A percentile compares a stretch with the other conserved stretches of the same genome.
Evolutionary conservation across 805 yeast genomes (phyloP).

Genomic region (Citeromyces matritensis): DNA sequence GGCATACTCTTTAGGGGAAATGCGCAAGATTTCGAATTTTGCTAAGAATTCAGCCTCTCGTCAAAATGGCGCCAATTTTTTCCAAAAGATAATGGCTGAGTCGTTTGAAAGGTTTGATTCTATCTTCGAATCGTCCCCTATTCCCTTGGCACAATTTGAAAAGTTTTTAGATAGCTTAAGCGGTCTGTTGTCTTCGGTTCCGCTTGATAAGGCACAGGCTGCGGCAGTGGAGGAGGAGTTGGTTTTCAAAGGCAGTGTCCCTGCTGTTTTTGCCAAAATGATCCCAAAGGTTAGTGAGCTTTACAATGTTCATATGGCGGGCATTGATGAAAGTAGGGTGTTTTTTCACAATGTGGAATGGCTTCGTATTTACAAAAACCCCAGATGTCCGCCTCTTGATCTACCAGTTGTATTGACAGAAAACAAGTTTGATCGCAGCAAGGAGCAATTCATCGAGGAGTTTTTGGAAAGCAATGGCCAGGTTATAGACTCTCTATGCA

Average conservation of each 20-base stretch:
- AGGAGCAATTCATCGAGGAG: constrained; percentile 6
- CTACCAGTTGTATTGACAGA: neutral
- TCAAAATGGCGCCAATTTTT: neutral
- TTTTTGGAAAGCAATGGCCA: constrained; percentile 11
- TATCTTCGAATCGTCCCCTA: constrained; percentile 33
- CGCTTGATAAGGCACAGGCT: constrained; percentile 21
- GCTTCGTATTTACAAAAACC: constrained; percentile 25
- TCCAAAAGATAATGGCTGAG: constrained; percentile 28
- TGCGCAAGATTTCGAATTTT: constrained; percentile 45
- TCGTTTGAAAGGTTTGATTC: constrained; percentile 34
- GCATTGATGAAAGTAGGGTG: constrained; percentile 33
- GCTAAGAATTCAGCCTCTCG: neutral
- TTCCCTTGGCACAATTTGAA: constrained; percentile 41
- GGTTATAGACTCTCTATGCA: constrained; percentile 15
- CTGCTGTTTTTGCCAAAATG: constrained; percentile 19
- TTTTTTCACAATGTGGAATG: constrained; percentile 54
- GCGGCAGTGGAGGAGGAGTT: constrained; percentile 44
- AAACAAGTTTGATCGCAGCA: constrained; percentile 1
- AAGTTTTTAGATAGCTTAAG: constrained; percentile 47
- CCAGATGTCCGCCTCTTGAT: neutral
- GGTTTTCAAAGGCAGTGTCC: constrained; percentile 45
- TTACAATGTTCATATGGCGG: constrained; percentile 27
- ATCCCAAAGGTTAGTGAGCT: constrained; percentile 28
- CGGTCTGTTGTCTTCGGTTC: constrained; percentile 17
- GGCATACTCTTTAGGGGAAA: constrained; percentile 50